These are phyloP conservation scores for Tetrahymena borealis DNA, from an alignment of 73 alveolate species.

Conservation along the genomic window DNA sequence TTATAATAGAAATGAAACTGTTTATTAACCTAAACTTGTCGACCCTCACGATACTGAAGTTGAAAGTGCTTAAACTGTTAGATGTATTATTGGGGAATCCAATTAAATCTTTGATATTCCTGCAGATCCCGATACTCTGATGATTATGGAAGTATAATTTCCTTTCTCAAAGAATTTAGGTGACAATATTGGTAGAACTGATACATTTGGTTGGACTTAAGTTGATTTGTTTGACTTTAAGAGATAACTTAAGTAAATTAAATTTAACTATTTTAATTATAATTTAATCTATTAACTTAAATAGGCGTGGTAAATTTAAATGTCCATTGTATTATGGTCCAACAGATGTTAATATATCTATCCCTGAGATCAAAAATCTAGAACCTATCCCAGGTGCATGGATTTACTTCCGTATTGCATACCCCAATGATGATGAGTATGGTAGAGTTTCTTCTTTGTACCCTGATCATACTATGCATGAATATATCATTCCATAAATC, in stretches of 20 bases:
- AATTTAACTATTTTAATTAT: background rate
- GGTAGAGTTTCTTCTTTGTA: conserved; percentile 34
- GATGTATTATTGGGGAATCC: conserved; percentile 53
- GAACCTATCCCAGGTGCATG: conserved; percentile 51
- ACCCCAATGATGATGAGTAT: conserved; percentile 64
- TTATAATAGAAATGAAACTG: conserved; percentile 62
- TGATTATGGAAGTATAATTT: conserved; percentile 71
- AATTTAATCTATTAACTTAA: conserved; percentile 13
- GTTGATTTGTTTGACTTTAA: conserved; percentile 67
- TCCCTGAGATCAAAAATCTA: conserved; percentile 57
- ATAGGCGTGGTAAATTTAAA: conserved; percentile 61
- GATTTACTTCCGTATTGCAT: conserved; percentile 56
- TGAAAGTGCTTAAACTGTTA: conserved; percentile 42
- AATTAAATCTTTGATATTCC: conserved; percentile 54
- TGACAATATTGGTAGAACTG: conserved; percentile 25
- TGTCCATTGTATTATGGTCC: conserved; percentile 73
- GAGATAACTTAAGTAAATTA: conserved; percentile 38
- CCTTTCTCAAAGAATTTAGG: conserved; percentile 55
- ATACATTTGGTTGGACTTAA: conserved; percentile 76
- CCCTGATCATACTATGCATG: conserved; percentile 48
- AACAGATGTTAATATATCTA: conserved; percentile 52
- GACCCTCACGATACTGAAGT: conserved; percentile 69
- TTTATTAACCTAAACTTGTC: conserved; percentile 76
- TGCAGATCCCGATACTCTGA: conserved; percentile 58
- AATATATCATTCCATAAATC: conserved; percentile 56